Evolutionary conservation across 1,139 yeast genomes (phyloP).

Genomic region (Geotrichum restrictum): DNA sequence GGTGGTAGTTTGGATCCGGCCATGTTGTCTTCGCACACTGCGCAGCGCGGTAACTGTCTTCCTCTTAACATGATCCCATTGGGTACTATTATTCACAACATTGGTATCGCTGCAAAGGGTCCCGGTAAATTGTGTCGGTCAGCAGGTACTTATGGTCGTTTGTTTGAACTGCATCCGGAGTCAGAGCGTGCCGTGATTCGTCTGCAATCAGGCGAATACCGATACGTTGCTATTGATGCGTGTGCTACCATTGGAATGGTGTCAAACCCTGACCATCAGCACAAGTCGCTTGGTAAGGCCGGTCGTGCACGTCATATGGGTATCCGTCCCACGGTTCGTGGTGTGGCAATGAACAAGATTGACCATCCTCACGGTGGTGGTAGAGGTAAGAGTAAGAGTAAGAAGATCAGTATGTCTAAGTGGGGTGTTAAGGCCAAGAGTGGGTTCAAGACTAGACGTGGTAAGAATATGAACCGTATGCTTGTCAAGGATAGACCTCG

Average conservation of each 20-base stretch:
- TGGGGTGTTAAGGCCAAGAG: constrained; percentile 95
- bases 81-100: constrained; percentile 84
- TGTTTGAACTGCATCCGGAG: constrained; percentile 74
- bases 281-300: constrained; percentile 89
- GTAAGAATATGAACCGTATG: constrained; percentile 75
- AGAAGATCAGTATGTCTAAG: constrained; percentile 88
- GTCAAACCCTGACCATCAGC: constrained; percentile 92
- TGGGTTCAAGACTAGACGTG: constrained; percentile 89
- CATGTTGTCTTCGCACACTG: constrained; percentile 76
- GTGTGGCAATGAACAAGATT: constrained; percentile 95
- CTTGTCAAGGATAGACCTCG: constrained; percentile 67
- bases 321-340: constrained; percentile 92
- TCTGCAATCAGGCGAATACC: constrained; percentile 87
- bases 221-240: constrained; percentile 79
- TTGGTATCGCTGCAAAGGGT: constrained; percentile 74
- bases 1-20: constrained; percentile 89
- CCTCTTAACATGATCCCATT: constrained; percentile 90
- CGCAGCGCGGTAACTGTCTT: constrained; percentile 91
- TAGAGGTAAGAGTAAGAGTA: constrained; percentile 97
- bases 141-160: constrained; percentile 92
- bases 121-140: constrained; percentile 88
- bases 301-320: constrained; percentile 94
- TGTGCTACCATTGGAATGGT: constrained; percentile 94
- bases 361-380: constrained; percentile 99
- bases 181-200: constrained; percentile 70